These are phyloP conservation scores for Hypoxylon sp. DNA, from an alignment of 2,329 filamentous ascomycete genomes.

Conservation along the genomic window DNA sequence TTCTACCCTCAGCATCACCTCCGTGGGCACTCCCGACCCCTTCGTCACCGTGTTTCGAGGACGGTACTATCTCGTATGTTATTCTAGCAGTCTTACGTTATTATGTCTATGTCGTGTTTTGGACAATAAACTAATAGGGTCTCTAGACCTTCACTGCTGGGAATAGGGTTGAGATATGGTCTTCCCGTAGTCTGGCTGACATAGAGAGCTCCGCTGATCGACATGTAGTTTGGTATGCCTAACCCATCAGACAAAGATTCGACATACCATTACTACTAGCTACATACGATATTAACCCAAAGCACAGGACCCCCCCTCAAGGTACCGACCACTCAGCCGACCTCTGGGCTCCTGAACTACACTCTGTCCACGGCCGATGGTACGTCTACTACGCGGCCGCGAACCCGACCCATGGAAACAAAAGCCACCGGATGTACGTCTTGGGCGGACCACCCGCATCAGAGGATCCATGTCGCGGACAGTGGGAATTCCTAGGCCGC, in stretches of 20 bases:
- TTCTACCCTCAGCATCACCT: constrained; percentile 45
- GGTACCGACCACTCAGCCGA: constrained; percentile 45
- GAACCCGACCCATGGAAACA: constrained; percentile 41
- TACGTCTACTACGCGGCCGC: constrained; percentile 48
- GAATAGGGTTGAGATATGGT: constrained; percentile 47
- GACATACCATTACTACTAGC: background rate
- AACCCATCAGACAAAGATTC: background rate
- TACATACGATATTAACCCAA: constrained; percentile 5
- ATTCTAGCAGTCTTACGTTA: background rate
- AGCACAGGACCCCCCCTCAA: constrained; percentile 43
- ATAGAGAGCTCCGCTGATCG: constrained; percentile 39
- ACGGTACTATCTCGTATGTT: constrained; percentile 42
- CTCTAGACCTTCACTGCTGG: constrained; percentile 46
- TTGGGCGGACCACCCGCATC: constrained; percentile 42
- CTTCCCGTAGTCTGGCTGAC: constrained; percentile 41
- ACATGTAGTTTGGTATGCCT: constrained; percentile 46
- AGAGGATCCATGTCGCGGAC: constrained; percentile 41
- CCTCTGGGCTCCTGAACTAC: constrained; percentile 48
- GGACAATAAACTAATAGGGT: constrained; percentile 12
- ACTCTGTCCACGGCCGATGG: constrained; percentile 45
- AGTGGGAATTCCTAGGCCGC: constrained; percentile 46
- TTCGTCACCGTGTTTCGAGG: constrained; percentile 40
- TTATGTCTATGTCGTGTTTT: background rate
- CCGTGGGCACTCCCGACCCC: constrained; percentile 44
- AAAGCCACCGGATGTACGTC: constrained; percentile 47